Evolutionary conservation across 1,284 basidiomycete species (phyloP), one percentile per base, ranked within the genome.

Genomic region (Trichosporon sp.): DNA sequence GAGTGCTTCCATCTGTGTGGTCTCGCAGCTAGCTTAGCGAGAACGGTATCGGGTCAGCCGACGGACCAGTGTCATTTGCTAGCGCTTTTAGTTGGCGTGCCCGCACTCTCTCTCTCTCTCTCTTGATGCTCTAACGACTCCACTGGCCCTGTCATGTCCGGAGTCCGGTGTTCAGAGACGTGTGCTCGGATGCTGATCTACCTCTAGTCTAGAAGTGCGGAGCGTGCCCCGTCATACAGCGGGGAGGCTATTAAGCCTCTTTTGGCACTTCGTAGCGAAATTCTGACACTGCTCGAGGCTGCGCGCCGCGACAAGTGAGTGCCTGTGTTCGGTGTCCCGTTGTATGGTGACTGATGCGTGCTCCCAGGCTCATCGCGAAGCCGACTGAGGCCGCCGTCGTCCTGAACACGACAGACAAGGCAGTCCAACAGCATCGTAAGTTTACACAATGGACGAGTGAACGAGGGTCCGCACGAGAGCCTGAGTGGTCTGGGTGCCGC

Each of bases 251-350:
- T 81, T 76, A 32, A 67, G n/a, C 69, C 71, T 5, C 66, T 81
- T 0, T 67, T 80, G 26, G 71, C 65, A 1, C 51, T 80, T 16
- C 74, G 78, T 7, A 71, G 76, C 1, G 64, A 74, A 14, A 80
- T 79, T 0, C 73, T 79, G 54, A 66, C 70, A 12, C 69, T 82
- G 14, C 61, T 80, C 12, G 78, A 81, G 66, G 68, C 78, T 43
- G 78, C 78, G 4, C 74, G 78, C 1, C 63, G 74, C 11, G 78
- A 77, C 66, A 80, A 80, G 81, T 82, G 56, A 70, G 79, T 37
- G 8, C 35, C 8, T 68, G n/a, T 2, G 5, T 4, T 37, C 14
- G 19, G 10, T 10, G 11, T 37, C 12, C 35, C 66, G 68, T 0
- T 64, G 37, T 26, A 35, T 3, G 16, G 59, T 35, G n/a, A 46